Percentiles rank a stretch among this genome's conserved stretches.
Evolutionary conservation across 2,329 filamentous ascomycete species (phyloP).

Genomic region (Hawksworthiomyces lignivorus): DNA sequence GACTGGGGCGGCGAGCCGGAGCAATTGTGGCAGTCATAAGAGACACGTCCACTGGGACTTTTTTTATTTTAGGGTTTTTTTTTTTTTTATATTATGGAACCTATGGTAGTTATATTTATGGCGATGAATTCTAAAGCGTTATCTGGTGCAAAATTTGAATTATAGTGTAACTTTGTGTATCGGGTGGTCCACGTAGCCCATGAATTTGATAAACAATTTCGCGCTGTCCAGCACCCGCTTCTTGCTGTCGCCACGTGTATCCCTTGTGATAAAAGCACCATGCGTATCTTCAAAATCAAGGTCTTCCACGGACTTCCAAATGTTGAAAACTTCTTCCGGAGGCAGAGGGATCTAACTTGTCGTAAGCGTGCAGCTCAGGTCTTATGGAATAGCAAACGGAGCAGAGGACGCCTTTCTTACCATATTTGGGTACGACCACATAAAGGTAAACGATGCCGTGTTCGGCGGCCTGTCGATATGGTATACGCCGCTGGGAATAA

Average conservation of each 20-base stretch:
- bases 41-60: neutral
- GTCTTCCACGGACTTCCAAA: conserved; percentile 57
- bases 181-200: conserved; percentile 8
- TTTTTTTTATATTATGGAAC: too few relatives aligned
- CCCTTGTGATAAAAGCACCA: conserved; percentile 46
- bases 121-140: too few relatives aligned
- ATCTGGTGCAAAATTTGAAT: neutral
- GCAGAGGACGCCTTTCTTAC: too few relatives aligned
- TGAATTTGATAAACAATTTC: conserved; percentile 11
- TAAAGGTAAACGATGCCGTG: conserved; percentile 55
- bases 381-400: too few relatives aligned
- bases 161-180: conserved; percentile 7
- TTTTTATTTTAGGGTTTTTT: too few relatives aligned
- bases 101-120: too few relatives aligned
- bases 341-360: conserved; percentile 62
- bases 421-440: conserved; percentile 68
- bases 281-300: conserved; percentile 59
- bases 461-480: conserved; percentile 29
- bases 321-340: conserved; percentile 53
- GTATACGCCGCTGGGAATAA: conserved; percentile 44
- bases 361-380: too few relatives aligned
- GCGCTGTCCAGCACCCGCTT: conserved; percentile 12
- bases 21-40: conserved; percentile 10
- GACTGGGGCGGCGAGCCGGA: conserved; percentile 11
- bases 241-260: conserved; percentile 12